Evolutionary conservation across 2,329 filamentous ascomycete genomes (phyloP).

Genomic region (Aaosphaeria pasadenensis): DNA sequence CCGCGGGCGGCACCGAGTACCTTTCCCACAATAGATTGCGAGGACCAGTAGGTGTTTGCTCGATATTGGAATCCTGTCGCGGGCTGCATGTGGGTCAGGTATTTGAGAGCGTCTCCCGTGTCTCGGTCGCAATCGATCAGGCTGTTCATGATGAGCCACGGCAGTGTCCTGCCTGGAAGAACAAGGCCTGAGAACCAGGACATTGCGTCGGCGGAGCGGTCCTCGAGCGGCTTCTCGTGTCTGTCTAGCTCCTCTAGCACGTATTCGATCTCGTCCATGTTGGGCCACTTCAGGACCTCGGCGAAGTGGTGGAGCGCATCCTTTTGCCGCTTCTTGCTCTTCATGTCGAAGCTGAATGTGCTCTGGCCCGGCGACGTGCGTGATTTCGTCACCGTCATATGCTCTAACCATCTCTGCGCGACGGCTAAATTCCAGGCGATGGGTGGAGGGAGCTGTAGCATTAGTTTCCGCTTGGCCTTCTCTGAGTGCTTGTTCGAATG

Average conservation of each 20-base stretch:
- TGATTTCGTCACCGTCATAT: slow-evolving; percentile 64
- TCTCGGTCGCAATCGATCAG: slow-evolving; percentile 73
- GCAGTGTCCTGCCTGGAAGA: slow-evolving; percentile 66
- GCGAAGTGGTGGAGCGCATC: slow-evolving; percentile 68
- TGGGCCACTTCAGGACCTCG: slow-evolving; percentile 73
- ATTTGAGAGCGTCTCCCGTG: slow-evolving; percentile 61
- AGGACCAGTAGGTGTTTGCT: slow-evolving; percentile 75
- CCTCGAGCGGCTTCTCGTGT: slow-evolving; percentile 46
- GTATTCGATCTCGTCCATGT: slow-evolving; percentile 62
- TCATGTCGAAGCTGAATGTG: slow-evolving; percentile 60
- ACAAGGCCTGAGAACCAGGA: slow-evolving; percentile 75
- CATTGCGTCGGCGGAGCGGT: slow-evolving; percentile 69
- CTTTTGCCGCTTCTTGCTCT: slow-evolving; percentile 64
- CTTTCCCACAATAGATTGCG: slow-evolving; percentile 69
- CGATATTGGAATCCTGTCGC: slow-evolving; percentile 74
- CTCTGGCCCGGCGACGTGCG: slow-evolving; percentile 43
- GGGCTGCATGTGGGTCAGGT: slow-evolving; percentile 66
- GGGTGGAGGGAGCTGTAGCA: slow-evolving; percentile 64
- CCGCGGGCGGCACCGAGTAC: slow-evolving; percentile 66
- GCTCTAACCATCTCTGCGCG: slow-evolving; percentile 70
- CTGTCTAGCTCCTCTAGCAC: slow-evolving; percentile 59
- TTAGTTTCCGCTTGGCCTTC: slow-evolving; percentile 62
- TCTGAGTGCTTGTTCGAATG: slow-evolving; percentile 61
- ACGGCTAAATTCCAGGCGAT: slow-evolving; percentile 72
- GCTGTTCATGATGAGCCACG: slow-evolving; percentile 76